phyloP scores from a whole-genome alignment of 805 yeast species.

The Clavispora carvajalis region DNA sequence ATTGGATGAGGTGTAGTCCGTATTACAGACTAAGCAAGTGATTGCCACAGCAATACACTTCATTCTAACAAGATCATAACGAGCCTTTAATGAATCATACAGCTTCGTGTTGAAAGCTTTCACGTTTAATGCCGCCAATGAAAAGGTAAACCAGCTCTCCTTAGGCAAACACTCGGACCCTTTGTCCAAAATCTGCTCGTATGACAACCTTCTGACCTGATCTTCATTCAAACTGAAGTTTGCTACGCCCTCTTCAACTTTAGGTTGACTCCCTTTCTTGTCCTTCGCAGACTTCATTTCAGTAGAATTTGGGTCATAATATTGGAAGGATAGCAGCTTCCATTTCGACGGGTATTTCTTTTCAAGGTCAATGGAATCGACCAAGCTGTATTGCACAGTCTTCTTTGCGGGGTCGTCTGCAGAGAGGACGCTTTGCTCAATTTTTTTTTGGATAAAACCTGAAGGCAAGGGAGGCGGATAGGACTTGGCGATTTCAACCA shows the following conservation, averaged over 20 bases:
- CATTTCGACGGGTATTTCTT: constrained; percentile 50
- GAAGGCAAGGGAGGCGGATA: constrained; percentile 46
- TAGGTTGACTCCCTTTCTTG: constrained; percentile 8
- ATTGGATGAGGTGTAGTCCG: constrained; percentile 56
- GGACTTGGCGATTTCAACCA: constrained; percentile 49
- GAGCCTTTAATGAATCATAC: constrained; percentile 46
- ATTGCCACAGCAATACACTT: constrained; percentile 68
- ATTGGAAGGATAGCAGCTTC: constrained; percentile 51
- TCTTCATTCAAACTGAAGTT: constrained; percentile 50
- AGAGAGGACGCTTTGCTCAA: constrained; percentile 3
- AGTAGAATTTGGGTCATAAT: constrained; percentile 26
- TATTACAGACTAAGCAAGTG: constrained; percentile 50
- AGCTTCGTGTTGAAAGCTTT: constrained; percentile 65
- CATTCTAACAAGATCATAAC: constrained; percentile 55
- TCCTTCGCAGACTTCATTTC: constrained; percentile 14
- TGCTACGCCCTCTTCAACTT: constrained; percentile 42
- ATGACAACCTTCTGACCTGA: constrained; percentile 46
- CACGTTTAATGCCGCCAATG: constrained; percentile 56
- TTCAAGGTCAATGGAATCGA: constrained; percentile 40
- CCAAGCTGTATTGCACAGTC: constrained; percentile 34
- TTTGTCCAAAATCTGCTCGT: constrained; percentile 60
- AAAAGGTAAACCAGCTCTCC: constrained; percentile 60
- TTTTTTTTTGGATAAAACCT: constrained; percentile 28
- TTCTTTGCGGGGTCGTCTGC: neutral
- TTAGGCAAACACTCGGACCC: constrained; percentile 55